phyloP scores from a whole-genome alignment of 345 rosid genomes.

The Salix exigua region DNA sequence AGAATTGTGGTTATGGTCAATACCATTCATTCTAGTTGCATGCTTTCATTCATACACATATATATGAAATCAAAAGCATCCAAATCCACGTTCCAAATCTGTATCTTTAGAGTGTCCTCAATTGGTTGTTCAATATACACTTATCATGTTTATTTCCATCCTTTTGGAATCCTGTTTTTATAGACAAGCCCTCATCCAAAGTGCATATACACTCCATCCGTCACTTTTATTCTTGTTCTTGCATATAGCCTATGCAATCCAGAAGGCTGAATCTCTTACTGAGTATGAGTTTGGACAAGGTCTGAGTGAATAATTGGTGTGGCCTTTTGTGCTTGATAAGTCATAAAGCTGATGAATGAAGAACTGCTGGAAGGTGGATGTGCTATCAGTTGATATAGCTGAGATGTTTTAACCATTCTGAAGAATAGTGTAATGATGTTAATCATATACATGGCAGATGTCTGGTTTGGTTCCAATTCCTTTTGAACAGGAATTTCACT shows the following conservation, averaged over 20 bases:
- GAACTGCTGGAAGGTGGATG: background rate
- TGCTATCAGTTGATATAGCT: background rate
- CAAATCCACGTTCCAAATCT: background rate
- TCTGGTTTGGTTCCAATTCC: background rate
- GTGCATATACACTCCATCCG: background rate
- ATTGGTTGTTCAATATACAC: background rate
- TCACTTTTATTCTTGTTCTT: background rate
- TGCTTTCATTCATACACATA: background rate
- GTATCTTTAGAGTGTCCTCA: background rate
- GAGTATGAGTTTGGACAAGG: background rate
- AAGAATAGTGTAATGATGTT: background rate
- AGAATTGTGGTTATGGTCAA: background rate
- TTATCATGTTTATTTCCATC: background rate
- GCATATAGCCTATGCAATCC: background rate
- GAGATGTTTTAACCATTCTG: background rate
- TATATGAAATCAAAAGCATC: background rate
- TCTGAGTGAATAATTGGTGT: background rate
- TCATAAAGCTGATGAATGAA: background rate
- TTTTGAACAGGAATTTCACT: background rate
- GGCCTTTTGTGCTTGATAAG: background rate
- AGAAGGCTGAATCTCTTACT: background rate
- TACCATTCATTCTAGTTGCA: background rate
- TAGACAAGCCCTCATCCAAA: background rate
- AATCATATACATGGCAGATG: background rate
- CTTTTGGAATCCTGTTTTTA: background rate